Conservation (phyloP, 2,329 filamentous ascomycete genomes). For the Diaporthe sp. region DNA sequence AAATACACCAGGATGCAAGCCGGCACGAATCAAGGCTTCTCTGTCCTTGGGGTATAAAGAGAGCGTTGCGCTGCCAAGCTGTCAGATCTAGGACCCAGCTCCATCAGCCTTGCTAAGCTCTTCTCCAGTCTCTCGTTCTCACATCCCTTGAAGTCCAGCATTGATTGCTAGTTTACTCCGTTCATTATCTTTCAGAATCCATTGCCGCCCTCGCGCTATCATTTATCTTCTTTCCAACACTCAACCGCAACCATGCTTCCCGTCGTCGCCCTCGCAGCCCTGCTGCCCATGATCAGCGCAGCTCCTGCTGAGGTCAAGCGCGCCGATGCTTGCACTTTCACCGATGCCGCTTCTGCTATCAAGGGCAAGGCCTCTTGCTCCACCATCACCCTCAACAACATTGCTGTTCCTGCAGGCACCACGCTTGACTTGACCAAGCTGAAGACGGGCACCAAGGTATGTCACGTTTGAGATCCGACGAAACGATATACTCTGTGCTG, state of each 20-base stretch:
- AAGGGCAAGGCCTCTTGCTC: slow-evolving; percentile 57
- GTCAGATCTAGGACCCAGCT: neutral
- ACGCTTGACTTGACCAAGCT: slow-evolving; percentile 53
- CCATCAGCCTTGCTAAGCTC: slow-evolving; percentile 23
- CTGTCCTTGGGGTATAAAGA: neutral
- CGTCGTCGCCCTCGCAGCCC: slow-evolving; percentile 23
- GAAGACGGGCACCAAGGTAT: slow-evolving; percentile 46
- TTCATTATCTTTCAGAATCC: neutral
- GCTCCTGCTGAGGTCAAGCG: slow-evolving; percentile 30
- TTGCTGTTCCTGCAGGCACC: slow-evolving; percentile 52
- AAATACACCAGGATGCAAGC: neutral
- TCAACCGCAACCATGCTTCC: slow-evolving; percentile 21
- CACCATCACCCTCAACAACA: slow-evolving; percentile 52
- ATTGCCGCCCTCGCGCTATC: neutral
- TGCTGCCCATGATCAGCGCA: slow-evolving; percentile 30
- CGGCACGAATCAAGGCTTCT: neutral
- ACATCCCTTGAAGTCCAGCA: slow-evolving; percentile 14
- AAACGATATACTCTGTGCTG: neutral
- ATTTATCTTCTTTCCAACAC: neutral
- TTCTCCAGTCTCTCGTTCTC: slow-evolving; percentile 25
- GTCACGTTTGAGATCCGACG: slow-evolving; percentile 39
- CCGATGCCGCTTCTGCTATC: slow-evolving; percentile 58
- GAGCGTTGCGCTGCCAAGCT: neutral
- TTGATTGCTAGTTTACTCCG: slow-evolving; percentile 7
- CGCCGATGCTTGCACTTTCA: slow-evolving; percentile 64